Evolutionary conservation across 2,329 filamentous ascomycete species (phyloP).

Genomic region (Neopestalotiopsis clavispora): DNA sequence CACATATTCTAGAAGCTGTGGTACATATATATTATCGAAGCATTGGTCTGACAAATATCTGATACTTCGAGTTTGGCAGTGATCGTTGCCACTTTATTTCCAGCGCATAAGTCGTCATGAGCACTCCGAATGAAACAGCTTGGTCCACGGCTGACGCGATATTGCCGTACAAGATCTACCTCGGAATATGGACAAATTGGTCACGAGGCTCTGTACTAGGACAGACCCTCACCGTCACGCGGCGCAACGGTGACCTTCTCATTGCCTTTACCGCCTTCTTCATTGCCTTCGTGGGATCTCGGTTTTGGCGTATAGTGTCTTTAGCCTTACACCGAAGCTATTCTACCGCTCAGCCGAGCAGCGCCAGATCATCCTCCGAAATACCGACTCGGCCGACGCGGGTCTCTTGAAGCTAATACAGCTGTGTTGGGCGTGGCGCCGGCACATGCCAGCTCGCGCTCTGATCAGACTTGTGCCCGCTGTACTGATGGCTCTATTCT

Average conservation of each 20-base stretch:
- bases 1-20: no score
- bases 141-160: not conserved
- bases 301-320: not conserved
- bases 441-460: not conserved
- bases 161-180: not conserved
- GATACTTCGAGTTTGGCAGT: no score
- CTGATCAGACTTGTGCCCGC: not conserved
- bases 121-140: not conserved
- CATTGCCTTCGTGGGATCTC: not conserved
- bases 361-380: not conserved
- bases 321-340: not conserved
- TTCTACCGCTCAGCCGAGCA: not conserved
- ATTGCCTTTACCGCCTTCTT: not conserved
- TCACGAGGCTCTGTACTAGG: not conserved
- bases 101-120: not conserved
- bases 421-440: not conserved
- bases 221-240: not conserved
- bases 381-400: not conserved
- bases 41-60: no score
- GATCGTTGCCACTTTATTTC: no score
- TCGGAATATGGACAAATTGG: not conserved
- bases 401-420: not conserved
- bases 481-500: not conserved
- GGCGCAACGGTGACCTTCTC: not conserved
- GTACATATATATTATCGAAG: no score